A percentile compares a stretch with the other conserved stretches of the same genome.
Conservation (phyloP, 192 early-diverging fungal genomes). For the Rhizophagus prolifer region DNA sequence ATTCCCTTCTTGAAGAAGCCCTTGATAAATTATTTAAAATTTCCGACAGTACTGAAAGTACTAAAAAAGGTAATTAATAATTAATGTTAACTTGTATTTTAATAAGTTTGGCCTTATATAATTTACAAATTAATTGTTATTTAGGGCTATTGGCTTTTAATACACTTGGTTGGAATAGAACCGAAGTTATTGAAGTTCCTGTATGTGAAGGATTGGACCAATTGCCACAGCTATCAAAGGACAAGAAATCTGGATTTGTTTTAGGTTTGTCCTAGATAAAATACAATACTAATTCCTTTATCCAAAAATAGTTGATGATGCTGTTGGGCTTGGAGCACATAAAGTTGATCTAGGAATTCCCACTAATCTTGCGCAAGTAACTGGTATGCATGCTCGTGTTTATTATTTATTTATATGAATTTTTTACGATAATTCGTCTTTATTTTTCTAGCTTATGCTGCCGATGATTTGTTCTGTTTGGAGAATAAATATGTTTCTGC, state of each 20-base stretch:
- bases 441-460: slow-evolving; percentile 14
- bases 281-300: not conserved
- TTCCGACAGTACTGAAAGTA: not conserved
- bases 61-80: slow-evolving; percentile 6
- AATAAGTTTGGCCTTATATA: not conserved
- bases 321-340: slow-evolving; percentile 8
- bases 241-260: slow-evolving; percentile 42
- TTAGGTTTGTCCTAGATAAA: slow-evolving; percentile 31
- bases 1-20: slow-evolving; percentile 43
- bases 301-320: not conserved
- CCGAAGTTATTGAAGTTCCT: slow-evolving; percentile 69
- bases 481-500: slow-evolving; percentile 76
- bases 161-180: slow-evolving; percentile 66
- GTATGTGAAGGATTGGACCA: slow-evolving; percentile 35
- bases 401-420: slow-evolving; percentile 1
- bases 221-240: slow-evolving; percentile 48
- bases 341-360: not conserved
- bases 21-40: slow-evolving; percentile 43
- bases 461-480: slow-evolving; percentile 53
- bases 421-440: not conserved
- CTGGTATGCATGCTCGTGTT: not conserved
- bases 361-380: not conserved
- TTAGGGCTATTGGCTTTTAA: slow-evolving; percentile 58
- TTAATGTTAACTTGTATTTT: not conserved
- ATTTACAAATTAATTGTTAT: not conserved